Conservation (phyloP, 176 grass and related monocot genomes). For the Avena insularis region DNA sequence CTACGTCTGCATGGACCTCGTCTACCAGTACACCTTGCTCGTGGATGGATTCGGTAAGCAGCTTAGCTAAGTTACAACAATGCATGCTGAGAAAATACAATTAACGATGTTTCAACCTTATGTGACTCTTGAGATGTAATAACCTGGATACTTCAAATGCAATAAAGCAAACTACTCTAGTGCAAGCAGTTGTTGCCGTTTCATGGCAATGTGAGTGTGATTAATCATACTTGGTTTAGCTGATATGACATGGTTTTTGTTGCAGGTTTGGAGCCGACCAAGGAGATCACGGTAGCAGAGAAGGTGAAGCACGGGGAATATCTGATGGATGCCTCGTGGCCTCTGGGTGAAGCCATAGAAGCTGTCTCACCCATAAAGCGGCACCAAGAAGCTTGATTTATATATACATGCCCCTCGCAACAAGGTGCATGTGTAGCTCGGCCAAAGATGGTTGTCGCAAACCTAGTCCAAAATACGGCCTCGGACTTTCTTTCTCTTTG, state of each 20-base stretch:
- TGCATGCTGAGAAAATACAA: neutral
- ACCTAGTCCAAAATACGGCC: too few species aligned
- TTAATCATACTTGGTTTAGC: neutral
- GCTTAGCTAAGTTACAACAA: neutral
- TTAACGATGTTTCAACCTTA: too few species aligned
- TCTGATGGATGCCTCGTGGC: constrained; percentile 45
- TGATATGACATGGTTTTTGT: neutral
- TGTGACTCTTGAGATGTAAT: too few species aligned
- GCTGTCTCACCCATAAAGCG: constrained; percentile 21
- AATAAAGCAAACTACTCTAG: neutral
- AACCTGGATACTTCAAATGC: too few species aligned
- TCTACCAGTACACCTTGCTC: constrained; percentile 61
- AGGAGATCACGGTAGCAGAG: constrained; percentile 50
- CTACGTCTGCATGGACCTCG: constrained; percentile 64
- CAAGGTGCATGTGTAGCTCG: too few species aligned
- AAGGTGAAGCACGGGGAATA: constrained; percentile 57
- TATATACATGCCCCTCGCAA: too few species aligned
- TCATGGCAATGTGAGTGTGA: neutral
- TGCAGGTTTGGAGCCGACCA: constrained; percentile 43
- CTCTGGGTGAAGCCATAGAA: constrained; percentile 62
- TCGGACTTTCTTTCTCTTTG: too few species aligned
- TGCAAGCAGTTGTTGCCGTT: too few species aligned
- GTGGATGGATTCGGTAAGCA: constrained; percentile 60
- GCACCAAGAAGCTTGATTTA: neutral
- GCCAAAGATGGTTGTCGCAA: too few species aligned